Percentiles rank a stretch among this genome's conserved stretches.
Evolutionary conservation across 2,329 filamentous ascomycete genomes (phyloP).

Genomic region (Botryotinia narcissicola): DNA sequence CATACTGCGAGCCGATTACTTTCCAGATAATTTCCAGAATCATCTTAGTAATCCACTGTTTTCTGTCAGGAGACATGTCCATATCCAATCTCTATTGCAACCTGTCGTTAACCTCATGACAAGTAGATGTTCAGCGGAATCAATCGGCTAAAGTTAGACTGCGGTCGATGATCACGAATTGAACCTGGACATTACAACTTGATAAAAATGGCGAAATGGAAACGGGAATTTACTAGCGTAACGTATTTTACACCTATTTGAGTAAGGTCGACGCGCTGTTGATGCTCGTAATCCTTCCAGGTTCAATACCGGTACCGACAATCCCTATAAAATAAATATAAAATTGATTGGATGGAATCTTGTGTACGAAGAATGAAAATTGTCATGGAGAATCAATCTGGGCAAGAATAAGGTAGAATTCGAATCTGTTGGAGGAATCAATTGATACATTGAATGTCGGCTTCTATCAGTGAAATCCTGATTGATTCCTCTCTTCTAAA

Average conservation of each 20-base stretch:
- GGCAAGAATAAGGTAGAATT: not conserved
- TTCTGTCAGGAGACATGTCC: not conserved
- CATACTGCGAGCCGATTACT: not conserved
- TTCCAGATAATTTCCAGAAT: not conserved
- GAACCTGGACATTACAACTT: too few relatives aligned
- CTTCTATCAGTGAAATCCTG: too few relatives aligned
- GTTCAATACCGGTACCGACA: not conserved
- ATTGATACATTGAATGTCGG: not conserved
- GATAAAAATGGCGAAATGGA: not conserved
- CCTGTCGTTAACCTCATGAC: not conserved
- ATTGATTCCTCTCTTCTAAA: not conserved
- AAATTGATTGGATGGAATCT: not conserved
- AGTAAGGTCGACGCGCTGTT: slow-evolving; percentile 6
- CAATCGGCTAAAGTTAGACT: not conserved
- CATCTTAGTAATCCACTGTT: not conserved
- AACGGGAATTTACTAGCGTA: not conserved
- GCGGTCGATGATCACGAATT: not conserved
- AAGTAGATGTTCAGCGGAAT: not conserved
- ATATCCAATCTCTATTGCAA: not conserved
- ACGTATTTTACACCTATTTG: not conserved
- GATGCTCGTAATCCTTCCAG: not conserved
- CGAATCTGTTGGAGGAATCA: not conserved
- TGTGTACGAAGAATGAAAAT: too few relatives aligned
- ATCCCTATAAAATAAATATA: not conserved
- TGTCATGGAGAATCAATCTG: not conserved